Base-by-base conservation (phyloP, 2,329 filamentous ascomycete genomes). In the Calonectria pseudoreteaudii region DNA sequence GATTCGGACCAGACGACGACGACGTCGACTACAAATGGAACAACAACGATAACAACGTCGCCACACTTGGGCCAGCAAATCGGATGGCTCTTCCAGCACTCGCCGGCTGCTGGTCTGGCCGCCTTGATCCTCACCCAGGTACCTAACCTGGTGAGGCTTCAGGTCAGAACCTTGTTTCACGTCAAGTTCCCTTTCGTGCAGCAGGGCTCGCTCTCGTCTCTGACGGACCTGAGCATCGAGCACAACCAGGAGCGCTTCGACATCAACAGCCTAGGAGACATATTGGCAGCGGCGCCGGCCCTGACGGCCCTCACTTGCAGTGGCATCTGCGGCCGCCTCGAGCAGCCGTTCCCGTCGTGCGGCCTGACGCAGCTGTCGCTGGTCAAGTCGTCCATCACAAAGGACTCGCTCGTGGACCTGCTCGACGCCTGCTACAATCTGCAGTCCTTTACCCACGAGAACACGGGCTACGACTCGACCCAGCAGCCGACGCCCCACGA, bases 221-320 rank as follows among this genome's bases (percentile, higher is more conserved):
- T 62, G n/a, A 41, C 23, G 6, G 34, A 62, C 3, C 23, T 62
- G 36, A 62, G 56, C 56, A 62, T 62, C 10, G 11, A 41, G 23
- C 34, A 62, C 36, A 62, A 62, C n/a, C 56, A 62, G 56, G 56
- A 62, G 16, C 38, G 56, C 26, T 62, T 62, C 20, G 34, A 62
- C 38, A 38, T 62, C n/a, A 62, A 62, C 34, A 62, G 36, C 56
- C n/a, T 62, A 8, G 56, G 38, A 1, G 56, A 41, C 26, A 38
- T 62, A 4, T 26, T 62, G 23, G 6, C 36, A 0, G 56, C 56
- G 2, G 56, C 56, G 3, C 56, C 56, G 26, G 56, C 26, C 2
- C 36, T 62, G 4, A 41, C 38, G 6, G 23, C 14, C 11, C 56
- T 62, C 18, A 62, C 56, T 1, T 62, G 56, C 18, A 62, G 34